Evolutionary conservation across 768 basidiomycete species (phyloP), one percentile per base, ranked within the genome.

Genomic region (Pulveroboletus frians): DNA sequence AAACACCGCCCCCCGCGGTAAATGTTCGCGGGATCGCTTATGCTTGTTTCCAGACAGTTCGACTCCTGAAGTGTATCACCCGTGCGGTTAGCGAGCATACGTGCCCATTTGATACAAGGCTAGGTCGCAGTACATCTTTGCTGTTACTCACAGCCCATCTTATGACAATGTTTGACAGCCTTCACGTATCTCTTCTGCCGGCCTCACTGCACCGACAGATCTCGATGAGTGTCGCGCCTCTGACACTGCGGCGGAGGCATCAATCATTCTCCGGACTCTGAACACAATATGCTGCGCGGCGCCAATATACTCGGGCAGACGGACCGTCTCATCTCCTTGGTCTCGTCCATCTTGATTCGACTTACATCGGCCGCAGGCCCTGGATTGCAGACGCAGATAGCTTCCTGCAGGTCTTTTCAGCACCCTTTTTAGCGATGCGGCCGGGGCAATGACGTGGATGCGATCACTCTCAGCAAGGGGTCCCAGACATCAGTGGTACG

Each of bases 21-120:
- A 64, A 63, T 46, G 55, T 56, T 65, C 63, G 63, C 63, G 63
- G 63, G 63, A 65, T 61, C 63, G 63, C 63, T 64, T 63, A 55
- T 27, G 20, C 0, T 41, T 3, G 20, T 35, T 47, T 54, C 41
- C 47, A 32, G 31, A 39, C 36, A 23, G 5, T 17, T 43, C 36
- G 39, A 11, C 39, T 15, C 38, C 37, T 53, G 11, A 15, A 35
- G 34, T 9, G 21, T 26, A 45, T 27, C 18, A 11, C 30, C 10
- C 30, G 13, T 9, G 10, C 10, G 13, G 13, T n/a, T 8, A 17
- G 7, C 8, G n/a, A 8, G 39, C 45, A 43, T 26, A 20, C 29
- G 40, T 31, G 30, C 35, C 35, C 20, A 7, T 44, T 20, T 38
- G 38, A 9, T 35, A 5, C 23, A n/a, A 27, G 35, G 27, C 9